These are phyloP conservation scores for Talaromyces trachyspermus DNA, from an alignment of 495 filamentous ascomycete species.

Conservation along the genomic window DNA sequence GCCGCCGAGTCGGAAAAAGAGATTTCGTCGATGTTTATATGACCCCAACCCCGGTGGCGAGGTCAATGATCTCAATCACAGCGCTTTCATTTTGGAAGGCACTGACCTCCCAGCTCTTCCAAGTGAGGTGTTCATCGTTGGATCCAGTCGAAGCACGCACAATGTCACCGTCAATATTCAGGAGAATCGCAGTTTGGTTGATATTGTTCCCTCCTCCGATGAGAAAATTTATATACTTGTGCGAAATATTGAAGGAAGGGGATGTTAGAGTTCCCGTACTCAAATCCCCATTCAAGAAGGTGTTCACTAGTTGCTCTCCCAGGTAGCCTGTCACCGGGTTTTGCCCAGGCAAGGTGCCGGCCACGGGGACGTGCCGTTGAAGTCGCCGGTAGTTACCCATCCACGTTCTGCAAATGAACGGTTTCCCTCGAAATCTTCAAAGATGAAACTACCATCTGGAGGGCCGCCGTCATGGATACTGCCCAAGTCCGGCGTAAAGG, in stretches of 20 bases:
- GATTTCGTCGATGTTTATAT: slow-evolving; percentile 12
- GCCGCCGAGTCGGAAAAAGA: background rate
- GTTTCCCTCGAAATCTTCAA: slow-evolving; percentile 5
- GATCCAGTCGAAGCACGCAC: slow-evolving; percentile 1
- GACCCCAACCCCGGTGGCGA: slow-evolving; percentile 14
- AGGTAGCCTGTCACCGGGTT: slow-evolving; percentile 4
- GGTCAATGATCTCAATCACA: slow-evolving; percentile 13
- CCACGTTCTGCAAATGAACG: slow-evolving; percentile 3
- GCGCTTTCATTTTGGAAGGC: slow-evolving; percentile 8
- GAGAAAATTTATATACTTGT: slow-evolving; percentile 3
- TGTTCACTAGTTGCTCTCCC: background rate
- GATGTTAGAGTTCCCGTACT: background rate
- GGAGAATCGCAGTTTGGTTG: slow-evolving; percentile 1
- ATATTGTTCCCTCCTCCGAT: background rate
- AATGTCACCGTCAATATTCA: background rate
- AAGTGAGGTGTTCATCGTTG: slow-evolving; percentile 2
- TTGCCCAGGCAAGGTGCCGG: background rate
- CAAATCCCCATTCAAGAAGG: background rate
- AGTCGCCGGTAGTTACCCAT: slow-evolving; percentile 10
- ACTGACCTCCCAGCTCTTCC: background rate
- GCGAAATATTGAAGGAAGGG: background rate
- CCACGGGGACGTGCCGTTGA: slow-evolving; percentile 5
- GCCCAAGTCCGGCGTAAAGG: slow-evolving; percentile 19
- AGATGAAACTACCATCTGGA: background rate
- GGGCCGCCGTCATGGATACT: slow-evolving; percentile 10